phyloP scores from a whole-genome alignment of 2,329 filamentous ascomycete species.

The Diaporthe vaccinii region DNA sequence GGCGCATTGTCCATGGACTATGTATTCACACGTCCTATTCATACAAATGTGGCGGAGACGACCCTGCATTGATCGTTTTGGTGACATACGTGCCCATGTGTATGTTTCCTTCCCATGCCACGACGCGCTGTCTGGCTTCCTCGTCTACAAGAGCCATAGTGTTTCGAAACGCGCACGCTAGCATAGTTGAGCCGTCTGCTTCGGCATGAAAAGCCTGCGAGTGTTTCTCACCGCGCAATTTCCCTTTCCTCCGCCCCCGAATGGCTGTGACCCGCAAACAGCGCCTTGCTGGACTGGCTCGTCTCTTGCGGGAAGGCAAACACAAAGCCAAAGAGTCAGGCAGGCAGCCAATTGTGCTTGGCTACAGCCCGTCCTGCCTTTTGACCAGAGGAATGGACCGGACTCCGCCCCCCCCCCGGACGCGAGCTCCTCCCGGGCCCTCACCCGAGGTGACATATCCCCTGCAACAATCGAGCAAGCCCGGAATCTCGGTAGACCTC shows the following conservation, averaged over 20 bases:
- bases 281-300: no score
- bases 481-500: neutral
- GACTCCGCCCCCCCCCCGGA: no score
- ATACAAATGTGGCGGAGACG: neutral
- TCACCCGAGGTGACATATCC: neutral
- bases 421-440: no score
- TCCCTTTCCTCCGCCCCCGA: no score
- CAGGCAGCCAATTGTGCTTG: no score
- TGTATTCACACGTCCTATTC: neutral
- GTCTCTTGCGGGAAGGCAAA: no score
- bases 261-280: no score
- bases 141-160: neutral
- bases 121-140: neutral
- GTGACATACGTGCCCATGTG: neutral
- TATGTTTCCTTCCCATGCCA: neutral
- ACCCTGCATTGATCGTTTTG: neutral
- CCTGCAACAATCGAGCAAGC: neutral
- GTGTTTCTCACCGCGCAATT: neutral
- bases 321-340: no score
- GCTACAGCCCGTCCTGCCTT: no score
- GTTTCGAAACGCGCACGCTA: neutral
- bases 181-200: neutral
- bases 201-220: neutral
- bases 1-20: constrained; percentile 4
- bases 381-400: no score